Percentiles rank a stretch among this genome's conserved stretches.
phyloP scores from a whole-genome alignment of 2,329 filamentous ascomycete species.

The Podosphaera xanthii region DNA sequence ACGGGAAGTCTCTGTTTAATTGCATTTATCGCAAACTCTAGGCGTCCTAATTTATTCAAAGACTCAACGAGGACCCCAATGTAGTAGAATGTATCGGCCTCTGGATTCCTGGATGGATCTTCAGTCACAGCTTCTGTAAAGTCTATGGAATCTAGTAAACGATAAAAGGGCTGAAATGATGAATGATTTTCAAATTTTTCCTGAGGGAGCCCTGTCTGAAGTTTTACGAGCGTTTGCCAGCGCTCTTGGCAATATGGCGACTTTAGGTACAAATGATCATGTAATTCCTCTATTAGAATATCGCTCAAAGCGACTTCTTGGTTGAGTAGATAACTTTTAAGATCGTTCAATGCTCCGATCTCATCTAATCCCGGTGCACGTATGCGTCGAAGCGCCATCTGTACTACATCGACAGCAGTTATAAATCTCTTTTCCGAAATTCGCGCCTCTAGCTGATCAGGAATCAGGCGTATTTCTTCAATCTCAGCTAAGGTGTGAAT shows the following conservation, averaged over 20 bases:
- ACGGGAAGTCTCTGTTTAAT: slow-evolving; percentile 86
- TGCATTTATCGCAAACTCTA: slow-evolving; percentile 70
- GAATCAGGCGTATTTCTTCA: slow-evolving; percentile 71
- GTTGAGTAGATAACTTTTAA: slow-evolving; percentile 73
- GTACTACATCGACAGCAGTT: slow-evolving; percentile 75
- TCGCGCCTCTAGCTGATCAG: slow-evolving; percentile 76
- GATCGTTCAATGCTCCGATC: slow-evolving; percentile 69
- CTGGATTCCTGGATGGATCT: slow-evolving; percentile 79
- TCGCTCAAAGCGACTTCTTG: slow-evolving; percentile 84
- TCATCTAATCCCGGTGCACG: slow-evolving; percentile 73
- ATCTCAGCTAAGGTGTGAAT: slow-evolving; percentile 63
- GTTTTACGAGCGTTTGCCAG: slow-evolving; percentile 65
- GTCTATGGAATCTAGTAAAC: slow-evolving; percentile 36
- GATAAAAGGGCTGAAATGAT: slow-evolving; percentile 28
- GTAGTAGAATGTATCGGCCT: slow-evolving; percentile 89
- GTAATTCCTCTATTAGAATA: slow-evolving; percentile 88
- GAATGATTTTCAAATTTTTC: slow-evolving; percentile 24
- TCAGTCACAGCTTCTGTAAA: slow-evolving; percentile 44
- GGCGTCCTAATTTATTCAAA: slow-evolving; percentile 65
- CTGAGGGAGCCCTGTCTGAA: slow-evolving; percentile 26
- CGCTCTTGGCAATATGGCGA: slow-evolving; percentile 92
- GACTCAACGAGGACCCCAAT: slow-evolving; percentile 72
- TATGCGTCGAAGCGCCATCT: slow-evolving; percentile 65
- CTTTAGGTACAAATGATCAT: slow-evolving; percentile 92
- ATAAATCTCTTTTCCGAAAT: slow-evolving; percentile 94